phyloP scores from a whole-genome alignment of 2,329 filamentous ascomycete species.

The Alternaria sp. region DNA sequence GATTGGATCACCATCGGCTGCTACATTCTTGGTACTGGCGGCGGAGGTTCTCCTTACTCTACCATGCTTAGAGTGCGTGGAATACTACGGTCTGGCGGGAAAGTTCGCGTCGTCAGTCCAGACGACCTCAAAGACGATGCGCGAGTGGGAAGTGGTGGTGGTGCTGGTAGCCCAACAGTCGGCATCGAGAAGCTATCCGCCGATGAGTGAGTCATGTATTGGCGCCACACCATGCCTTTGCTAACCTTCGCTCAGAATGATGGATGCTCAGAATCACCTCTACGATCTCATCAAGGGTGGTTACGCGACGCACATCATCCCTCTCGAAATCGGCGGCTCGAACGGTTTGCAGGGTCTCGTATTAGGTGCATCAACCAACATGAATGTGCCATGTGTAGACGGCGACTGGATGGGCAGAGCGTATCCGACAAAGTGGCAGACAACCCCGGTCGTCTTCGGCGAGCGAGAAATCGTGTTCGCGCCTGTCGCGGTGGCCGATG shows the following conservation, averaged over 20 bases:
- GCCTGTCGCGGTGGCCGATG: slow-evolving; percentile 49
- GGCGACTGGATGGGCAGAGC: slow-evolving; percentile 58
- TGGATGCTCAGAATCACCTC: slow-evolving; percentile 47
- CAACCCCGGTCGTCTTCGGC: slow-evolving; percentile 52
- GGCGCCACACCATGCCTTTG: background rate
- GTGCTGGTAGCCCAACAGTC: slow-evolving; percentile 53
- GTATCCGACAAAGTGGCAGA: slow-evolving; percentile 56
- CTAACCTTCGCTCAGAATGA: slow-evolving; percentile 34
- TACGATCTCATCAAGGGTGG: slow-evolving; percentile 43
- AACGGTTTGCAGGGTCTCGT: slow-evolving; percentile 53
- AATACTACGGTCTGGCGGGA: slow-evolving; percentile 49
- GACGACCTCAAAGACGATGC: slow-evolving; percentile 54
- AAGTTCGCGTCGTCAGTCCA: slow-evolving; percentile 51
- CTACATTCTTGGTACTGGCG: slow-evolving; percentile 58
- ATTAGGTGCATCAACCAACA: slow-evolving; percentile 46
- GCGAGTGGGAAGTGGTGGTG: slow-evolving; percentile 55
- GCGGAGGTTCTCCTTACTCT: slow-evolving; percentile 56
- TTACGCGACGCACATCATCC: slow-evolving; percentile 46
- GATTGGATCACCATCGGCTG: slow-evolving; percentile 56
- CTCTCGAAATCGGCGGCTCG: slow-evolving; percentile 57
- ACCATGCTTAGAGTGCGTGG: slow-evolving; percentile 53
- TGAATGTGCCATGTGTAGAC: slow-evolving; percentile 54
- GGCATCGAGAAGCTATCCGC: slow-evolving; percentile 53
- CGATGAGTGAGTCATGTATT: slow-evolving; percentile 44
- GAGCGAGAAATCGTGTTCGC: slow-evolving; percentile 50